A percentile compares a stretch with the other conserved stretches of the same genome.
phyloP scores from a whole-genome alignment of 2,329 filamentous ascomycete species.

The Paraphaeosphaeria sporulosa region DNA sequence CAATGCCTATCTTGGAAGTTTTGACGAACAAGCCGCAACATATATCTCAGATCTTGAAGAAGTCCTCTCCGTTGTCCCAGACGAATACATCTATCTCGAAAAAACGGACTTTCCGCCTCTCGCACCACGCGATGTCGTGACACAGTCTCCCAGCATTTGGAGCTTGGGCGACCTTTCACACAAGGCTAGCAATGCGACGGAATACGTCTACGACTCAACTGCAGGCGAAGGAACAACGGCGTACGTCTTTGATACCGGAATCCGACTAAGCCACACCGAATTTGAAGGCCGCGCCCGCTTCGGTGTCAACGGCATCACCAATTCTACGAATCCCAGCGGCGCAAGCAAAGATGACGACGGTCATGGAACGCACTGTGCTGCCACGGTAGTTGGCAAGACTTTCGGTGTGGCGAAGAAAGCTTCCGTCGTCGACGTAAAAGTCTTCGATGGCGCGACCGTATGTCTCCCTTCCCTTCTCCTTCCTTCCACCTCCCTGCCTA shows the following conservation, averaged over 20 bases:
- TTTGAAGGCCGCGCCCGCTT: conserved; percentile 24
- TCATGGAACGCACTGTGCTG: conserved; percentile 24
- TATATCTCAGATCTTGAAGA: conserved; percentile 18
- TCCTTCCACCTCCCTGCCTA: not conserved
- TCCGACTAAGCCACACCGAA: conserved; percentile 59
- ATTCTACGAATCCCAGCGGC: not conserved
- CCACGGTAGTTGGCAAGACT: conserved; percentile 17
- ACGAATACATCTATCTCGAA: conserved; percentile 9
- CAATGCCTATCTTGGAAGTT: conserved; percentile 51
- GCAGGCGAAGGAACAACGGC: conserved; percentile 49
- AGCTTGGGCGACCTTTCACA: conserved; percentile 24
- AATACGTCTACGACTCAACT: conserved; percentile 20
- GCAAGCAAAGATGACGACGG: conserved; percentile 17
- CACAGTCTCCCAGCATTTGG: conserved; percentile 19
- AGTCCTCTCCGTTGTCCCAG: conserved; percentile 14
- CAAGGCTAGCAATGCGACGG: conserved; percentile 4
- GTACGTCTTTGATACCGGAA: conserved; percentile 69
- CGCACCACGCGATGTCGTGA: conserved; percentile 7
- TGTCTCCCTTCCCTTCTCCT: conserved; percentile 5
- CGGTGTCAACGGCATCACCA: conserved; percentile 11
- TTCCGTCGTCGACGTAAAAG: not conserved
- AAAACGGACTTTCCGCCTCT: not conserved
- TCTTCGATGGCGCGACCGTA: not conserved
- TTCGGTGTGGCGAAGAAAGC: conserved; percentile 20
- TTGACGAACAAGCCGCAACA: conserved; percentile 52